phyloP scores from a whole-genome alignment of 192 early-diverging fungal species.

The Coemansia asiatica region DNA sequence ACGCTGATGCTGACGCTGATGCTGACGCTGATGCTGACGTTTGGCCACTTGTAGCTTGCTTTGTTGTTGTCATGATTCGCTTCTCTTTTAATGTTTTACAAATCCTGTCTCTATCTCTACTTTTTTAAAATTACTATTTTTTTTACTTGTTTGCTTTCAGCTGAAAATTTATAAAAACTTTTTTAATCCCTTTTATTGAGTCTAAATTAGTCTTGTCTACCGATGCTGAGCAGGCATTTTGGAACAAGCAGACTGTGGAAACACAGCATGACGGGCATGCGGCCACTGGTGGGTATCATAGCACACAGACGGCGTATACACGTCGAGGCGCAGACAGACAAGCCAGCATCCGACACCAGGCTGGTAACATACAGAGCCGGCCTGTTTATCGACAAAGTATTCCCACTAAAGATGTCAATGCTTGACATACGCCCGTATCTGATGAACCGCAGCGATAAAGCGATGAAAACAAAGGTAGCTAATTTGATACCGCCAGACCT shows the following conservation, averaged over 20 bases:
- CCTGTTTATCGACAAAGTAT: constrained; percentile 53
- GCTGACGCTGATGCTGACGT: too few species aligned
- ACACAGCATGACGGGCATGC: not conserved
- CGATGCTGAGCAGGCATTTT: constrained; percentile 2
- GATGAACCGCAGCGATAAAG: constrained; percentile 32
- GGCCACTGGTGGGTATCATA: not conserved
- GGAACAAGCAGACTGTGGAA: not conserved
- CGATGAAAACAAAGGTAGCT: constrained; percentile 29
- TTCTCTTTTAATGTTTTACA: too few species aligned
- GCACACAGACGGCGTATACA: constrained; percentile 17
- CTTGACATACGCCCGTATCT: constrained; percentile 53
- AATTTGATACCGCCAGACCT: constrained; percentile 30
- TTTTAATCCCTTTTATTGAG: not conserved
- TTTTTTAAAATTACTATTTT: too few species aligned
- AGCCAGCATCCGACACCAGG: not conserved
- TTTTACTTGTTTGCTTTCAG: too few species aligned
- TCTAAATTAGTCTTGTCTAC: not conserved
- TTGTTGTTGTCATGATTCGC: too few species aligned
- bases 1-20: too few species aligned
- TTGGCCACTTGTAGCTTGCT: too few species aligned
- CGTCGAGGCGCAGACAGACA: constrained; percentile 13
- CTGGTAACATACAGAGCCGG: constrained; percentile 36
- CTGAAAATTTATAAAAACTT: too few species aligned
- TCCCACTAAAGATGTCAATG: constrained; percentile 48
- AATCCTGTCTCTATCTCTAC: too few species aligned